These are phyloP conservation scores for Dactylonectria macrodidyma DNA, from an alignment of 2,329 filamentous ascomycete species.

Conservation along the genomic window DNA sequence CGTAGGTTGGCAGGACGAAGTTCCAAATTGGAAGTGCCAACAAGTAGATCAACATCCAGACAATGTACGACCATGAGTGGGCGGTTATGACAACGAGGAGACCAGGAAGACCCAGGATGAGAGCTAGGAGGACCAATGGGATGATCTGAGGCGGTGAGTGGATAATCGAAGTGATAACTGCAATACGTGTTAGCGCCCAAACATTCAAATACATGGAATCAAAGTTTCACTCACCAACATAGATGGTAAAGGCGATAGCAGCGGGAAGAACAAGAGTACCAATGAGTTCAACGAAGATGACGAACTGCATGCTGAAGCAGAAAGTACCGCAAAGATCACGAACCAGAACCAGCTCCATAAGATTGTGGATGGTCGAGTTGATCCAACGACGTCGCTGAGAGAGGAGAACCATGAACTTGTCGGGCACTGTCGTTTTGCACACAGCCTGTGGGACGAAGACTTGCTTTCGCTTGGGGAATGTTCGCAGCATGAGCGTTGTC, in stretches of 20 bases:
- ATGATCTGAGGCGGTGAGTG: constrained; percentile 85
- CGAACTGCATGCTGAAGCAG: constrained; percentile 99
- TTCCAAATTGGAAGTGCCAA: constrained; percentile 97
- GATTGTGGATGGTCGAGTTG: constrained; percentile 98
- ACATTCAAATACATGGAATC: neutral
- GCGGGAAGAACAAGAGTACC: constrained; percentile 96
- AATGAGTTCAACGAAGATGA: constrained; percentile 94
- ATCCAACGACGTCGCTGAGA: constrained; percentile 98
- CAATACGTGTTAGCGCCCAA: constrained; percentile 20
- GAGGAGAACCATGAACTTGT: constrained; percentile 90
- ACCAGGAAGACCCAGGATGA: constrained; percentile 95
- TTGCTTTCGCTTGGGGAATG: constrained; percentile 98
- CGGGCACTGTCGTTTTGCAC: constrained; percentile 97
- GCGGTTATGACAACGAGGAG: constrained; percentile 94
- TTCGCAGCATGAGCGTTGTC: constrained; percentile 97
- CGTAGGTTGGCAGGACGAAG: constrained; percentile 92
- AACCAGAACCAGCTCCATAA: constrained; percentile 97
- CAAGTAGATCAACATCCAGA: constrained; percentile 98
- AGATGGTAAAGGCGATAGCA: constrained; percentile 96
- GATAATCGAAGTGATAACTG: constrained; percentile 90
- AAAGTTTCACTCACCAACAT: constrained; percentile 79
- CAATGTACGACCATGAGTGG: constrained; percentile 90
- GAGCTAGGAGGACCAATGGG: constrained; percentile 86
- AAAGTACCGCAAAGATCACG: constrained; percentile 98
- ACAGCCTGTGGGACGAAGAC: constrained; percentile 98